phyloP scores from a whole-genome alignment of 345 rosid species.

The Pugionium cornutum region DNA sequence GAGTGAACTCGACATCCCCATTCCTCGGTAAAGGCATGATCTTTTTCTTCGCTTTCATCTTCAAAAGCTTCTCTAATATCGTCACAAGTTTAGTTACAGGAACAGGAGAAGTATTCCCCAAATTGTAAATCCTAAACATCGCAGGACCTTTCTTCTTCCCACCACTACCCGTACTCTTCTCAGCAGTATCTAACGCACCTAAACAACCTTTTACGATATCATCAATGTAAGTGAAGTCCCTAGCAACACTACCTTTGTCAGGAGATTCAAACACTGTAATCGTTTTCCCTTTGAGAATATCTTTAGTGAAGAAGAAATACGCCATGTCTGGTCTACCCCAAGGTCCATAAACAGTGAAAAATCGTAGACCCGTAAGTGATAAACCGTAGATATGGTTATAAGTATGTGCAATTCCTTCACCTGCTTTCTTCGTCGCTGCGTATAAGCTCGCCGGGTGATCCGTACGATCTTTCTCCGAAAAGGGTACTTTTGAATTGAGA shows the following conservation, averaged over 20 bases:
- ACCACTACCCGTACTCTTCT: slow-evolving; percentile 70
- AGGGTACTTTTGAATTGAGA: slow-evolving; percentile 65
- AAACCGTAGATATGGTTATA: slow-evolving; percentile 71
- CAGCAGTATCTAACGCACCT: slow-evolving; percentile 61
- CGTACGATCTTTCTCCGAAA: slow-evolving; percentile 63
- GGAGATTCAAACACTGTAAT: slow-evolving; percentile 52
- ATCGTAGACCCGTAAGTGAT: slow-evolving; percentile 60
- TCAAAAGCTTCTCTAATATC: slow-evolving; percentile 62
- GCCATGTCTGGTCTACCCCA: slow-evolving; percentile 84
- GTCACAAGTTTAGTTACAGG: slow-evolving; percentile 60
- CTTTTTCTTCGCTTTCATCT: slow-evolving; percentile 61
- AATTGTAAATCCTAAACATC: slow-evolving; percentile 56
- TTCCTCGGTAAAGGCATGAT: slow-evolving; percentile 60
- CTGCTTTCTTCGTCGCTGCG: slow-evolving; percentile 73
- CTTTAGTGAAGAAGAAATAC: slow-evolving; percentile 64
- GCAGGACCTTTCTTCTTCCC: slow-evolving; percentile 63
- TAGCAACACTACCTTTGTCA: slow-evolving; percentile 58
- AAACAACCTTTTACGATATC: slow-evolving; percentile 71
- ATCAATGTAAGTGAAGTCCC: slow-evolving; percentile 73
- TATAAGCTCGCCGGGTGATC: slow-evolving; percentile 66
- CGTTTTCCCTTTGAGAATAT: slow-evolving; percentile 55
- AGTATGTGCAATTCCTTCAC: slow-evolving; percentile 66
- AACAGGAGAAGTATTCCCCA: slow-evolving; percentile 66
- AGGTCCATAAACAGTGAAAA: slow-evolving; percentile 76
- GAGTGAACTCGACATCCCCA: slow-evolving; percentile 73